Evolutionary conservation across 2,329 filamentous ascomycete genomes (phyloP).

Genomic region (Eutypella sp.): DNA sequence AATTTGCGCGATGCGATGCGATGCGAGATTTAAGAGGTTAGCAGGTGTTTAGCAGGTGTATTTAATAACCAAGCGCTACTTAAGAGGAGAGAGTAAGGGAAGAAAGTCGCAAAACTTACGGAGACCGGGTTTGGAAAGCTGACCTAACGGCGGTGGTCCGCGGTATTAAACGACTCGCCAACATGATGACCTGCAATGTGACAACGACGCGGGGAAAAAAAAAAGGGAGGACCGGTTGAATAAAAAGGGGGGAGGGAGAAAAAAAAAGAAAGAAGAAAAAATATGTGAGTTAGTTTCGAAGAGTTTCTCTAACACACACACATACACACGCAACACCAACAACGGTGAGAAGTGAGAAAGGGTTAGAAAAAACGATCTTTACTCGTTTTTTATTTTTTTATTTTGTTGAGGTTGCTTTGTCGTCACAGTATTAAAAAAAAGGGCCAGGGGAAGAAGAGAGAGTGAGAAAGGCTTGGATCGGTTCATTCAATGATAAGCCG

Average conservation of each 20-base stretch:
- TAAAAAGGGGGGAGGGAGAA: slow-evolving; percentile 13
- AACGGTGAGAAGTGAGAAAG: no score
- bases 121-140: slow-evolving; percentile 46
- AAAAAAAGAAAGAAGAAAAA: background rate
- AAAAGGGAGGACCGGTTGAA: slow-evolving; percentile 2
- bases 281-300: background rate
- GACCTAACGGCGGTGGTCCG: slow-evolving; percentile 53
- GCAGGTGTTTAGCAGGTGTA: background rate
- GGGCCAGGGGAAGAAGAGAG: slow-evolving; percentile 1
- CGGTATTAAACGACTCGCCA: slow-evolving; percentile 57
- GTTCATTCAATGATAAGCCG: no score
- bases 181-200: slow-evolving; percentile 41
- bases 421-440: slow-evolving; percentile 6
- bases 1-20: slow-evolving; percentile 11
- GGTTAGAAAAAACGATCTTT: no score
- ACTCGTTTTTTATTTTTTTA: background rate
- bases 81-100: slow-evolving; percentile 8
- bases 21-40: no score
- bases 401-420: slow-evolving; percentile 6
- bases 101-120: slow-evolving; percentile 37
- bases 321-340: no score
- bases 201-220: slow-evolving; percentile 14
- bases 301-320: no score
- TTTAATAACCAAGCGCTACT: slow-evolving; percentile 14
- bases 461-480: no score